Evolutionary conservation across 176 grass and related monocot species (phyloP).

Genomic region (Pontederia crassipes): DNA sequence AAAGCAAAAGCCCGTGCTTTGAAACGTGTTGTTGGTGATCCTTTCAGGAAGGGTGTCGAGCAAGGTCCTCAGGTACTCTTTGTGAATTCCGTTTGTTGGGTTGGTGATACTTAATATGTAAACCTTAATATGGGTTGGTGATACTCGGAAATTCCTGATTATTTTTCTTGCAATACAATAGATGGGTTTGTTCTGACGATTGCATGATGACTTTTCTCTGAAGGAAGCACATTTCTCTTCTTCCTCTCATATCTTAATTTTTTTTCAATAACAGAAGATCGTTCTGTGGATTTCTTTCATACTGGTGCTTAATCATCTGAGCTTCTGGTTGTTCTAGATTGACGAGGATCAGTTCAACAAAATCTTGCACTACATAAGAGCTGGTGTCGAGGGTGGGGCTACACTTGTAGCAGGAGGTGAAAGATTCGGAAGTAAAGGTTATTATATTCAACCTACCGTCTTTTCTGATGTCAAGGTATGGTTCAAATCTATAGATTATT

Average conservation of each 20-base stretch:
- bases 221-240: not conserved
- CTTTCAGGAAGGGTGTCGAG: conserved; percentile 67
- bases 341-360: conserved; percentile 76
- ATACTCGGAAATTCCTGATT: too few species aligned
- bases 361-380: conserved; percentile 56
- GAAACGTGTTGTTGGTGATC: conserved; percentile 82
- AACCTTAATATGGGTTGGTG: not conserved
- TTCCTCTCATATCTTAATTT: not conserved
- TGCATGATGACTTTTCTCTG: too few species aligned
- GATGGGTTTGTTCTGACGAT: too few species aligned
- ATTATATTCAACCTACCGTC: conserved; percentile 80
- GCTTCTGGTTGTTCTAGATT: conserved; percentile 35
- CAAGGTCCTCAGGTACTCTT: conserved; percentile 80
- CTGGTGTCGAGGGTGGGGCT: conserved; percentile 55
- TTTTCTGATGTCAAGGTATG: conserved; percentile 66
- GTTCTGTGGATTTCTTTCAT: not conserved
- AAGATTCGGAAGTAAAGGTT: conserved; percentile 47
- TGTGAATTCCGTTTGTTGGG: not conserved
- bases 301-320: not conserved
- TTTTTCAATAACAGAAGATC: not conserved
- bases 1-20: conserved; percentile 65
- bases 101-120: not conserved
- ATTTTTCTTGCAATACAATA: too few species aligned
- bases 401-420: conserved; percentile 63
- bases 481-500: not conserved